Evolutionary conservation across 805 yeast genomes (phyloP), one percentile per base, ranked within the genome.

Genomic region (Alloascoidea hylecoeti): DNA sequence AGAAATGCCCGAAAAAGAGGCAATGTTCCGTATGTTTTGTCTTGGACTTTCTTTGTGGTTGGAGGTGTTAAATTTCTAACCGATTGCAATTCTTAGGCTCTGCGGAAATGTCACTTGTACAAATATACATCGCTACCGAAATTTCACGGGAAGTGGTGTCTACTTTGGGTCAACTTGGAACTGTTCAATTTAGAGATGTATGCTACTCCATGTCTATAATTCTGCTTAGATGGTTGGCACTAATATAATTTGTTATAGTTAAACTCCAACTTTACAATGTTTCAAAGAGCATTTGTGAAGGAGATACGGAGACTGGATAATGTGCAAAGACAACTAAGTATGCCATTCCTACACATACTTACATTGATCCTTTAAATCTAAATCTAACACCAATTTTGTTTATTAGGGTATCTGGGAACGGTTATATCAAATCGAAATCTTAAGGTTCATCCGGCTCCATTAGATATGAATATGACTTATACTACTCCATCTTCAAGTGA

Each of bases 91-190:
- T n/a, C n/a, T 2, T 62, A 46, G 48, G 72, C 35, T 63, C 69
- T 17, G 70, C 71, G 5, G 68, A 70, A 5, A 66, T 66, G 72
- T 52, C 64, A 2, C 48, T 66, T 35, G 69, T 66, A 12, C 72
- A 66, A 42, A 61, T 66, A 51, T 66, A 64, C 43, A 66, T 66
- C 18, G 64, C 71, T 16, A 57, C 57, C 14, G 72, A 66, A 44
- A 60, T 64, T 27, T 47, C 68, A 5, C 47, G 72, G 39, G 68
- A 63, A 35, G 51, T 64, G 36, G 56, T 66, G 39, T 64, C 66
- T 46, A 54, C 60, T 39, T 54, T 66, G 23, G 72, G 72, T 5
- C 56, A 57, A 41, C 55, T 64, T 46, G 55, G 61, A 42, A 43
- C 63, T 39, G 57, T 66, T 33, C 70, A 66, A 44, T 65, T 66